A percentile compares a stretch with the other conserved stretches of the same genome.
Evolutionary conservation across 371 early-diverging fungal species (phyloP).

Genomic region (Mortierella sp.): DNA sequence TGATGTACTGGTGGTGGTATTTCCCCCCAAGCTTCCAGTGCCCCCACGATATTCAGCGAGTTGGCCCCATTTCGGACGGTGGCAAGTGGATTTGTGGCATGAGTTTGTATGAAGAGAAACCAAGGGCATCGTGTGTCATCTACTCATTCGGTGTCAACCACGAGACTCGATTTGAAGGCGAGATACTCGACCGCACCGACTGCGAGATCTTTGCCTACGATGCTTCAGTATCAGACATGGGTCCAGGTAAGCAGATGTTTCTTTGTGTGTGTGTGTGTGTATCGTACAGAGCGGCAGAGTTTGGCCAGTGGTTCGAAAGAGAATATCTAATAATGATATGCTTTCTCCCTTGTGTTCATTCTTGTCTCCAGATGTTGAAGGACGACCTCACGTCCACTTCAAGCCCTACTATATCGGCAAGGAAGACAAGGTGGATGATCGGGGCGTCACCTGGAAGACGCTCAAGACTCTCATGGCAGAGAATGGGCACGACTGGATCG

Average conservation of each 20-base stretch:
- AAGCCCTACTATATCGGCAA: constrained; percentile 35
- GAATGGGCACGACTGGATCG: constrained; percentile 51
- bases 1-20: constrained; percentile 41
- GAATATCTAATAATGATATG: too few species aligned
- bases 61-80: constrained; percentile 41
- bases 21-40: constrained; percentile 45
- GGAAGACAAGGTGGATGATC: constrained; percentile 10
- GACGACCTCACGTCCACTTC: constrained; percentile 20
- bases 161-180: constrained; percentile 47
- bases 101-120: constrained; percentile 43
- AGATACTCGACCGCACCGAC: constrained; percentile 46
- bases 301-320: too few species aligned
- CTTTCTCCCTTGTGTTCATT: neutral
- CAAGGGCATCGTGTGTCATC: constrained; percentile 42
- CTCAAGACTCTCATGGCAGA: constrained; percentile 39
- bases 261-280: neutral
- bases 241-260: constrained; percentile 27
- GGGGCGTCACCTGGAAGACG: constrained; percentile 22
- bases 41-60: constrained; percentile 47
- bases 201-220: constrained; percentile 45
- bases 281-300: too few species aligned
- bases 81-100: constrained; percentile 51
- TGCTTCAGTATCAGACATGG: constrained; percentile 37
- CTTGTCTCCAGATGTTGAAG: constrained; percentile 3
- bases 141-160: constrained; percentile 51